These are phyloP conservation scores for Fermentozyma sake DNA, from an alignment of 1,139 yeast genomes.

Conservation along the genomic window DNA sequence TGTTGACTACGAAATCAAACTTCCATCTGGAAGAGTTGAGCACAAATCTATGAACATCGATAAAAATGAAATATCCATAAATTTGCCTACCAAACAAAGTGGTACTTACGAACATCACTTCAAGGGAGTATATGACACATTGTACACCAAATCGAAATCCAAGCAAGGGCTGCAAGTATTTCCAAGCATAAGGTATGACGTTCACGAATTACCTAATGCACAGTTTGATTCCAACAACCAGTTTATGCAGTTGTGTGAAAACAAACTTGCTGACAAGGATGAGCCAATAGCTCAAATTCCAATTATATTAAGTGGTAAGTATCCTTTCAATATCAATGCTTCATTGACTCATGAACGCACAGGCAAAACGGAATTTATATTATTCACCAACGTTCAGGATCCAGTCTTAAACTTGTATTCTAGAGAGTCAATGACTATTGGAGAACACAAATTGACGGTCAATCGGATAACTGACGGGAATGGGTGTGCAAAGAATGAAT, in stretches of 20 bases:
- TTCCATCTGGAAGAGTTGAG: constrained; percentile 53
- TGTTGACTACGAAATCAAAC: constrained; percentile 59
- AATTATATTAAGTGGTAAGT: constrained; percentile 50
- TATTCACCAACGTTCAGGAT: constrained; percentile 13
- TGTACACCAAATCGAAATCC: constrained; percentile 49
- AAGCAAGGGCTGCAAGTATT: constrained; percentile 19
- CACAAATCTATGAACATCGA: constrained; percentile 29
- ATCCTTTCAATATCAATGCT: constrained; percentile 60
- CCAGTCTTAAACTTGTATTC: constrained; percentile 13
- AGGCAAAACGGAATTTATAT: constrained; percentile 12
- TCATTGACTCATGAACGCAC: constrained; percentile 41
- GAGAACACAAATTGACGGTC: constrained; percentile 56
- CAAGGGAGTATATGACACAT: constrained; percentile 60
- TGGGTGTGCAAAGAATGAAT: constrained; percentile 57
- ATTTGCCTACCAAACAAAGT: constrained; percentile 30
- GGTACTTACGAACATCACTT: constrained; percentile 66
- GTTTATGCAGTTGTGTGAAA: constrained; percentile 55
- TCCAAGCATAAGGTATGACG: constrained; percentile 53
- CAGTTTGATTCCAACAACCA: constrained; percentile 45
- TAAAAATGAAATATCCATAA: constrained; percentile 19
- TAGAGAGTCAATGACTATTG: constrained; percentile 23
- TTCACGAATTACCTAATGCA: constrained; percentile 58
- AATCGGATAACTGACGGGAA: constrained; percentile 59
- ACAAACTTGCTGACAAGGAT: constrained; percentile 28
- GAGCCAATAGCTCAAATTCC: constrained; percentile 48